Percentiles rank a stretch among this genome's conserved stretches.
Conservation (phyloP, 208 protist species). For the Leishmania tropica region DNA sequence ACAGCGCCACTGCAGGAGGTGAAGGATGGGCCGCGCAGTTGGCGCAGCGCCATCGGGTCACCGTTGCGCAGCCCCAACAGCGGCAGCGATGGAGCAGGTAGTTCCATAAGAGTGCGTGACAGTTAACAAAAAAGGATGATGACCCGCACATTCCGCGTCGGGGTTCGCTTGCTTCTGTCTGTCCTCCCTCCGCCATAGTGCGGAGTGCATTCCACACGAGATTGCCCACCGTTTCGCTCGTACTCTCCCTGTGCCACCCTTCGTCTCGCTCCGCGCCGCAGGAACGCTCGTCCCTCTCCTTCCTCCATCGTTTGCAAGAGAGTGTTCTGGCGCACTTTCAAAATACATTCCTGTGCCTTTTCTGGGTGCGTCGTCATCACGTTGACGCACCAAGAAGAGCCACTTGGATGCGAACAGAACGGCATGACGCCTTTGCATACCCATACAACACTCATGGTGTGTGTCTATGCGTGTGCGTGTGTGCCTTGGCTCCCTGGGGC, state of each 20-base stretch:
- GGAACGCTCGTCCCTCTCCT: background rate
- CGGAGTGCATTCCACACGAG: background rate
- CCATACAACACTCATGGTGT: background rate
- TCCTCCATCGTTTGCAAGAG: background rate
- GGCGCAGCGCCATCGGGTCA: conserved; percentile 23
- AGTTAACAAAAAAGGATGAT: background rate
- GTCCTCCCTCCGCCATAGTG: background rate
- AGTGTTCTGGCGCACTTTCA: background rate
- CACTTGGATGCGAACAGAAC: background rate
- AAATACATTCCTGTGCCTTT: background rate
- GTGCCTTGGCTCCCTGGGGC: too few relatives aligned
- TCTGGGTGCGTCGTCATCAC: background rate
- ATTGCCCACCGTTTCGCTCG: background rate
- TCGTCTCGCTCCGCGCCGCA: background rate
- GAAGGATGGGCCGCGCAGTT: conserved; percentile 31
- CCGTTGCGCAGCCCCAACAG: background rate
- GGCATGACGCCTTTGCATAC: background rate
- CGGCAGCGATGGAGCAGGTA: background rate
- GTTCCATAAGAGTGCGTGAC: background rate
- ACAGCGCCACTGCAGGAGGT: conserved; percentile 48
- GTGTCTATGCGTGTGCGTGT: background rate
- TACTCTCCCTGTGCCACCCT: too few relatives aligned
- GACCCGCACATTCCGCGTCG: background rate
- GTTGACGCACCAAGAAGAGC: background rate
- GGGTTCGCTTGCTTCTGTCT: background rate